Conservation (phyloP, 345 rosid species). For the Eutrema heterophyllum region DNA sequence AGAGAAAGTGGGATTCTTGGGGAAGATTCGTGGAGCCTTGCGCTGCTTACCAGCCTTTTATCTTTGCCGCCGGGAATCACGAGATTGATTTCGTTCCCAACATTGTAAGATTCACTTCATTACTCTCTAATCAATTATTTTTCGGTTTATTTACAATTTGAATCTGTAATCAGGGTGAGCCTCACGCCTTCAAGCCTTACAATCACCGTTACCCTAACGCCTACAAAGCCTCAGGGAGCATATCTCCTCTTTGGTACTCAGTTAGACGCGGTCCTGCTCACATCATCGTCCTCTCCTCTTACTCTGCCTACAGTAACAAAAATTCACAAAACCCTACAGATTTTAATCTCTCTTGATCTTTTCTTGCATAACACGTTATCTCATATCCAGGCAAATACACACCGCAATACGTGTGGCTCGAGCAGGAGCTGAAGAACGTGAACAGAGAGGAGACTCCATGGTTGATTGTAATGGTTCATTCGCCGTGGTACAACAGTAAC, state of each 20-base stretch:
- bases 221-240: conserved; percentile 50
- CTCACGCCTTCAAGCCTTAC: conserved; percentile 59
- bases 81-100: too few relatives aligned
- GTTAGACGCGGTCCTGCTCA: conserved; percentile 62
- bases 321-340: too few relatives aligned
- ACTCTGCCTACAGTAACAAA: conserved; percentile 57
- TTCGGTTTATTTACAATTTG: too few relatives aligned
- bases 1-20: conserved; percentile 76
- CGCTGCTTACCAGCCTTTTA: conserved; percentile 79
- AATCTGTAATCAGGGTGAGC: neutral
- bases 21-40: conserved; percentile 61
- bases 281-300: conserved; percentile 54
- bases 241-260: conserved; percentile 71
- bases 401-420: conserved; percentile 69
- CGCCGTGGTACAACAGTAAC: conserved; percentile 79
- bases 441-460: conserved; percentile 73
- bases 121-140: too few relatives aligned
- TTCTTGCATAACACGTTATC: neutral
- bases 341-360: neutral
- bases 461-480: conserved; percentile 65
- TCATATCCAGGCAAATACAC: conserved; percentile 38
- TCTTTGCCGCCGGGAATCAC: conserved; percentile 27
- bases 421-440: conserved; percentile 55
- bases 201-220: conserved; percentile 54
- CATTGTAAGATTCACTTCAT: too few relatives aligned